A percentile compares a stretch with the other conserved stretches of the same genome.
Conservation (phyloP, 768 basidiomycete species). For the Hortiboletus flavorubellus region DNA sequence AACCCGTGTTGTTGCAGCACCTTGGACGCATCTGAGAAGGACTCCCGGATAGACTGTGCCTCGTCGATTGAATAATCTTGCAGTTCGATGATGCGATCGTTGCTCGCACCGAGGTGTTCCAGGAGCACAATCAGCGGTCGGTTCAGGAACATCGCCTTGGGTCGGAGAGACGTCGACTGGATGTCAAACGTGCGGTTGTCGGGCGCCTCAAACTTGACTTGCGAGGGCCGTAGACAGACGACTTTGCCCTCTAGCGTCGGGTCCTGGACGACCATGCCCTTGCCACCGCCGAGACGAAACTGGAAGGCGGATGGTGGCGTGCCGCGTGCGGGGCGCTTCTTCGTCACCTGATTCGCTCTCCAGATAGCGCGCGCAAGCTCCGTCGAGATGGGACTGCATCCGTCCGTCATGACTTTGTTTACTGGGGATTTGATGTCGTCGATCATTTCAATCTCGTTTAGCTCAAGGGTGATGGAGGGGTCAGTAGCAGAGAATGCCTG, state of each 20-base stretch:
- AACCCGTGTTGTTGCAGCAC: slow-evolving; percentile 44
- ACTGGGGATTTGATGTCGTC: slow-evolving; percentile 30
- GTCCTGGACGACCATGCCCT: slow-evolving; percentile 48
- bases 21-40: slow-evolving; percentile 35
- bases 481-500: slow-evolving; percentile 54
- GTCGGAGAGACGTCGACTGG: slow-evolving; percentile 42
- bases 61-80: slow-evolving; percentile 39
- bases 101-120: slow-evolving; percentile 41
- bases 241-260: slow-evolving; percentile 33
- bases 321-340: slow-evolving; percentile 17
- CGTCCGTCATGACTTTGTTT: slow-evolving; percentile 46
- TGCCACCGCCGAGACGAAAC: slow-evolving; percentile 44
- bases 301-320: slow-evolving; percentile 40
- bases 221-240: slow-evolving; percentile 42
- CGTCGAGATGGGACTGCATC: slow-evolving; percentile 45
- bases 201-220: slow-evolving; percentile 45
- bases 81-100: slow-evolving; percentile 32
- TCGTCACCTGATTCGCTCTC: slow-evolving; percentile 32
- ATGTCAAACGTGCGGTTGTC: slow-evolving; percentile 43
- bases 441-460: slow-evolving; percentile 33
- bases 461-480: slow-evolving; percentile 38
- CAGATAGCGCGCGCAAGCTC: slow-evolving; percentile 36
- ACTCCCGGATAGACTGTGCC: slow-evolving; percentile 33
- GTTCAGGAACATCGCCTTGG: slow-evolving; percentile 44
- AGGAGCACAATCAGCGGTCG: slow-evolving; percentile 48